phyloP scores from a whole-genome alignment of 2,329 filamentous ascomycete genomes.

The Aureobasidium sp. region DNA sequence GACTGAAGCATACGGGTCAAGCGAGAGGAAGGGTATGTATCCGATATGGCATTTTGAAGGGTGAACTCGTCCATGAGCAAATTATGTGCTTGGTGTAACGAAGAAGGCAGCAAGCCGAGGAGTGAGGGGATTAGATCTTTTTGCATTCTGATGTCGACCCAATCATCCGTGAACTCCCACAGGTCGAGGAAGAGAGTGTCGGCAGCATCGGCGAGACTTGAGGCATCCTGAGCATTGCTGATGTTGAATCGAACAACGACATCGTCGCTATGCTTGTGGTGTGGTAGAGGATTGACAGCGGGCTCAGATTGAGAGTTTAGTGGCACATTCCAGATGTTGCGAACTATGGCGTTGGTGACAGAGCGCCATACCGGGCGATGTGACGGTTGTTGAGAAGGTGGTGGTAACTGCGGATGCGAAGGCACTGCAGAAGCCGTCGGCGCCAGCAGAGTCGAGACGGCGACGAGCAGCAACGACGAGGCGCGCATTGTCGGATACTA shows the following conservation, averaged over 20 bases:
- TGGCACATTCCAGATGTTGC: slow-evolving; percentile 17
- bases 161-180: slow-evolving; percentile 76
- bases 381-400: neutral
- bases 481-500: slow-evolving; percentile 10
- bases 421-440: slow-evolving; percentile 14
- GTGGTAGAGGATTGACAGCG: slow-evolving; percentile 18
- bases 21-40: slow-evolving; percentile 57
- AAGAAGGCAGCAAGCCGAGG: slow-evolving; percentile 67
- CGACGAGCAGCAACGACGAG: slow-evolving; percentile 1
- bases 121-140: slow-evolving; percentile 72
- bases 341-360: slow-evolving; percentile 17
- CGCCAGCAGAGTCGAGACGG: neutral
- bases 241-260: slow-evolving; percentile 88
- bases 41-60: slow-evolving; percentile 66
- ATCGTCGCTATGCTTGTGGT: slow-evolving; percentile 49
- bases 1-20: slow-evolving; percentile 3
- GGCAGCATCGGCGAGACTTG: slow-evolving; percentile 63
- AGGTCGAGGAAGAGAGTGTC: slow-evolving; percentile 77
- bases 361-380: slow-evolving; percentile 17
- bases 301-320: neutral
- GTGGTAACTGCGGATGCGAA: slow-evolving; percentile 5
- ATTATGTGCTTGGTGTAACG: slow-evolving; percentile 63
- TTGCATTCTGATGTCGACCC: slow-evolving; percentile 75
- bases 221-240: slow-evolving; percentile 59
- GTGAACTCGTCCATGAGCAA: slow-evolving; percentile 66